Conservation (phyloP, 768 basidiomycete genomes). For the Hortiboletus campestris region DNA sequence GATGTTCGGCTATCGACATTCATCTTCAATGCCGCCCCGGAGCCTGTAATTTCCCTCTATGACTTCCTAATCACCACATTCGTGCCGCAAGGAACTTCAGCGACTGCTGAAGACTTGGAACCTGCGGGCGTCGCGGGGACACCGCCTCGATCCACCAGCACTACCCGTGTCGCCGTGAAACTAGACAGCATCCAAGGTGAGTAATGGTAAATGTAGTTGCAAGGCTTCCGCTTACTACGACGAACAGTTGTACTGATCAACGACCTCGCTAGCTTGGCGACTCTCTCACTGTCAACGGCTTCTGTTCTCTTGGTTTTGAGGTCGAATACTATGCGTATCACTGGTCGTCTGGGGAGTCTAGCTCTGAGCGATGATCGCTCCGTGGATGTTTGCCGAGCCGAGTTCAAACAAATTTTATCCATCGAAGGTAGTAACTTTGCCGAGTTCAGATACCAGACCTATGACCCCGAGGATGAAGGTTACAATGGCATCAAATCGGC, state of each 20-base stretch:
- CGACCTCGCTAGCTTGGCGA: conserved; percentile 67
- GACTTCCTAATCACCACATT: conserved; percentile 99
- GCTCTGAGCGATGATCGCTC: conserved; percentile 74
- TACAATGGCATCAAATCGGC: conserved; percentile 83
- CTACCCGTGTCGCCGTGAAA: conserved; percentile 79
- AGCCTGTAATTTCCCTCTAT: conserved; percentile 86
- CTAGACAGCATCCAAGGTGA: conserved; percentile 81
- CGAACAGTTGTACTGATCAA: conserved; percentile 73
- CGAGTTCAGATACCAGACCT: conserved; percentile 92
- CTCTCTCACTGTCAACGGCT: conserved; percentile 86
- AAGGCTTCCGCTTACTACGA: conserved; percentile 9
- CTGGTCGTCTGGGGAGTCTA: conserved; percentile 80
- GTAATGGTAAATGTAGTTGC: conserved; percentile 14
- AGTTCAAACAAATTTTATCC: conserved; percentile 83
- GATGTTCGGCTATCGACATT: conserved; percentile 89
- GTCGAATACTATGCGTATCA: conserved; percentile 70
- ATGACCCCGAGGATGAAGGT: conserved; percentile 65
- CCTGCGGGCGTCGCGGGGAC: neutral
- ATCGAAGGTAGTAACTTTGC: conserved; percentile 95
- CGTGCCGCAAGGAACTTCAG: conserved; percentile 45
- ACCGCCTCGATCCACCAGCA: conserved; percentile 37
- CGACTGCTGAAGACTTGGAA: conserved; percentile 10
- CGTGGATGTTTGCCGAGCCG: conserved; percentile 47
- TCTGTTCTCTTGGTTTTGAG: conserved; percentile 77
- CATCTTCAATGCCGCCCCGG: conserved; percentile 83